Evolutionary conservation across 495 filamentous ascomycete genomes (phyloP), one percentile per base, ranked within the genome.

Genomic region (Amorphotheca resinae): DNA sequence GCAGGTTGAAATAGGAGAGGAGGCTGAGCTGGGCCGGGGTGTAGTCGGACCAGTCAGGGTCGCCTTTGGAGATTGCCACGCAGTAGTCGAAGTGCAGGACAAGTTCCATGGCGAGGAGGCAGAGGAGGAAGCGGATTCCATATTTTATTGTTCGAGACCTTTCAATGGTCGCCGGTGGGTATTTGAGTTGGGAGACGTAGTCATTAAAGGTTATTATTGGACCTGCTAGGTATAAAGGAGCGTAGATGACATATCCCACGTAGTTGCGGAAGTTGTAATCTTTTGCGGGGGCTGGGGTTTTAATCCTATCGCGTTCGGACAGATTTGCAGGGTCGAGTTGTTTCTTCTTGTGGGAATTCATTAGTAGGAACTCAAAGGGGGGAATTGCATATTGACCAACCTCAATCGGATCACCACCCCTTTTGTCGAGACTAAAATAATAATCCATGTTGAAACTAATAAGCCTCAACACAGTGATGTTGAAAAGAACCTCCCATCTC

Each of bases 131-230:
- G n/a, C 91, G 86, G 42, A 91, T 60, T 23, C 69, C 88, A 59
- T 99, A 99, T 18, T 66, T 68, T 30, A 79, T 52, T 9, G 77
- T 94, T 42, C 86, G 81, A 1, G 66, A 54, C 2, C 57, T 53
- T 18, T 73, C 79, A 49, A 93, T 76, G 28, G 69, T 84, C 15
- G 77, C 69, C 1, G 84, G 60, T 8, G 73, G 72, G 59, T 89
- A 82, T 48, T 84, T 64, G 22, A 49, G 38, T 59, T 99, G 91
- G 12, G 87, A 85, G 41, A 95, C 82, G 66, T 93, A 95, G 65
- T 96, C 91, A 62, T 99, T 99, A 68, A 96, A 99, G 20, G 87
- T 95, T 42, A 96, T 52, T 52, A 99, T 93, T 5, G 91, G 91
- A 0, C 91, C 91, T 0, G 88, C 73, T 21, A 99, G 70, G 58